These are phyloP conservation scores for Psilocybe subaeruginosa DNA, from an alignment of 768 basidiomycete genomes.

Conservation along the genomic window DNA sequence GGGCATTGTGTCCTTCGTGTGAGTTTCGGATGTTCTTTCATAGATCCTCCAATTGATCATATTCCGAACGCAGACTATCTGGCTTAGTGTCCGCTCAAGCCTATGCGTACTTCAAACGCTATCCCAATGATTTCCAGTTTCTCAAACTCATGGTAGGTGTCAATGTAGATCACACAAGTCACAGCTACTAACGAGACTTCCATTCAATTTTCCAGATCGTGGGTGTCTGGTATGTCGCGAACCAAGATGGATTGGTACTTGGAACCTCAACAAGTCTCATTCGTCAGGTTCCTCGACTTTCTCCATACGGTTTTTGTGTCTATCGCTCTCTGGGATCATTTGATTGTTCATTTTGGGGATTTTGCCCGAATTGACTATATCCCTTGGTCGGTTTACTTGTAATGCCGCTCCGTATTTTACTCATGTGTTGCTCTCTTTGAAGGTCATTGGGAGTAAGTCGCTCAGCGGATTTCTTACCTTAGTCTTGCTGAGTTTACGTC, in stretches of 20 bases:
- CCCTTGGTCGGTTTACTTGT: conserved; percentile 36
- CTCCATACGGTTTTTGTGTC: conserved; percentile 43
- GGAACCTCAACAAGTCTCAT: not conserved
- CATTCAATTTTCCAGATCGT: conserved; percentile 23
- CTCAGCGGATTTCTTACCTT: not conserved
- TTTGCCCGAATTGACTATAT: conserved; percentile 40
- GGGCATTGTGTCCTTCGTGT: conserved; percentile 40
- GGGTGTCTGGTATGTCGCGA: conserved; percentile 9
- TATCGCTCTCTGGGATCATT: conserved; percentile 41
- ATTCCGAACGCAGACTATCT: conserved; percentile 32
- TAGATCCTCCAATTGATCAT: not conserved
- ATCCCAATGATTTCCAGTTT: conserved; percentile 30
- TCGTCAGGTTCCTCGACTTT: conserved; percentile 33
- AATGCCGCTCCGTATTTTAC: not conserved
- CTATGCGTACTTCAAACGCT: conserved; percentile 40
- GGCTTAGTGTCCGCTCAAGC: conserved; percentile 42
- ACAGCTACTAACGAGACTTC: not conserved
- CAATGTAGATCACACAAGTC: not conserved
- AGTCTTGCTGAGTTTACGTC: not conserved
- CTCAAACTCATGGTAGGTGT: conserved; percentile 37
- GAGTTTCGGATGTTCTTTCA: conserved; percentile 12
- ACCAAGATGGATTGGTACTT: not conserved
- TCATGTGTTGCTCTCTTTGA: not conserved
- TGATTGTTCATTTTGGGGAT: conserved; percentile 46
- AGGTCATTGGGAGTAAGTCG: conserved; percentile 42